These are phyloP conservation scores for Takashimella koratensis DNA, from an alignment of 1,284 basidiomycete species.

Conservation along the genomic window DNA sequence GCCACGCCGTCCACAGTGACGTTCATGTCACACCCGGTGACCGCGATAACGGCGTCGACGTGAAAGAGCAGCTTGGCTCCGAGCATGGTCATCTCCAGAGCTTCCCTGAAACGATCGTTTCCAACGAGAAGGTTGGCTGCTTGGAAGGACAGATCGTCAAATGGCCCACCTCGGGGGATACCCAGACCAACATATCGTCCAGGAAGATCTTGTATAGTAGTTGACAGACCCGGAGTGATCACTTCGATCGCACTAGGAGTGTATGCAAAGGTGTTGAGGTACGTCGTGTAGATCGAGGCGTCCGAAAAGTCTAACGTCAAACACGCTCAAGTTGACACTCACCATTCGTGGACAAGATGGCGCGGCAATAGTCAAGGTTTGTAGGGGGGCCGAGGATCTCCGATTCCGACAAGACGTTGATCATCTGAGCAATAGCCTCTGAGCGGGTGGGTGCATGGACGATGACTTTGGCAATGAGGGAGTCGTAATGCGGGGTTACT, in stretches of 20 bases:
- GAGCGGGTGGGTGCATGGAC: conserved; percentile 27
- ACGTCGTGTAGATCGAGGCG: conserved; percentile 58
- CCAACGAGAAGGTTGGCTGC: conserved; percentile 62
- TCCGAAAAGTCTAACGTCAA: conserved; percentile 52
- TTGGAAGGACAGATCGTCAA: conserved; percentile 61
- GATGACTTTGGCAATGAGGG: conserved; percentile 51
- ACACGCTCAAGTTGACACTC: too few species aligned
- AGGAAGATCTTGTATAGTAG: conserved; percentile 63
- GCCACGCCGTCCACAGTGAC: conserved; percentile 53
- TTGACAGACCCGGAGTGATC: conserved; percentile 58
- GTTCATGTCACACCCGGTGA: conserved; percentile 56
- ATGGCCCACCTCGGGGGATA: conserved; percentile 64
- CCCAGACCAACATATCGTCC: conserved; percentile 59
- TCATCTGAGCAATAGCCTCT: conserved; percentile 19
- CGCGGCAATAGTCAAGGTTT: conserved; percentile 56
- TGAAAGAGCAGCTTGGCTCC: conserved; percentile 54
- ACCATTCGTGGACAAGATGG: conserved; percentile 51
- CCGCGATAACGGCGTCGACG: conserved; percentile 54
- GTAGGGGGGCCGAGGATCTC: conserved; percentile 57
- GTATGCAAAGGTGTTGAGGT: conserved; percentile 49
- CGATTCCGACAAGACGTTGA: conserved; percentile 45
- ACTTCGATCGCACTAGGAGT: conserved; percentile 56
- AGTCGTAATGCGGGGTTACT: conserved; percentile 59
- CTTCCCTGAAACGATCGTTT: conserved; percentile 58
- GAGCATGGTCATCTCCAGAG: conserved; percentile 55